Conservation (phyloP, 257 asterid species). For the Nicotiana benthamiana region DNA sequence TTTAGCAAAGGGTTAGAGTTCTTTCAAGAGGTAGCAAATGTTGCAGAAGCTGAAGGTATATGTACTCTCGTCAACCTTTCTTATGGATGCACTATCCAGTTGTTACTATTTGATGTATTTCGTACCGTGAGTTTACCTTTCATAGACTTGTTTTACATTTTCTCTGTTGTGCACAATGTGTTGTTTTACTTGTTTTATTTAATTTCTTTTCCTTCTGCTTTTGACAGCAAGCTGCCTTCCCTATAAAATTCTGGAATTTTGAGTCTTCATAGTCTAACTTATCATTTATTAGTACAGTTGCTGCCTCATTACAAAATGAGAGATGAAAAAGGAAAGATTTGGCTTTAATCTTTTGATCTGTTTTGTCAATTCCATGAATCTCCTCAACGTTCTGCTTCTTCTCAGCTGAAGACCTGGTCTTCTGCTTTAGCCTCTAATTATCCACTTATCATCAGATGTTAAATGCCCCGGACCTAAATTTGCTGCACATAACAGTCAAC, state of each 20-base stretch:
- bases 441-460: not conserved
- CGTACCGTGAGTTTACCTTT: not conserved
- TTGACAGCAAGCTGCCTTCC: not conserved
- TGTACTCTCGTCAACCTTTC: not conserved
- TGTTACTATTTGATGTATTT: not conserved
- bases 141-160: not conserved
- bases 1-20: slow-evolving; percentile 83
- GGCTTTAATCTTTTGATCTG: not conserved
- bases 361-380: not conserved
- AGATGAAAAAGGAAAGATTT: not conserved
- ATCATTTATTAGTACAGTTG: not conserved
- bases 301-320: not conserved
- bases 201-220: not conserved
- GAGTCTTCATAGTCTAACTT: not conserved
- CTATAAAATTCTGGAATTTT: not conserved
- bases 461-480: not conserved
- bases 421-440: not conserved
- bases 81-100: not conserved
- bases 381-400: not conserved
- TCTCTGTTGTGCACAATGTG: not conserved
- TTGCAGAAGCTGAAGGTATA: slow-evolving; percentile 91
- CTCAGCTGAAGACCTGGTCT: not conserved
- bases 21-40: slow-evolving; percentile 64
- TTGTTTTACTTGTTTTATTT: not conserved
- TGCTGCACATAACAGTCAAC: not conserved